Conservation (phyloP, 1,284 basidiomycete species). For the Trichosporon faecale region DNA sequence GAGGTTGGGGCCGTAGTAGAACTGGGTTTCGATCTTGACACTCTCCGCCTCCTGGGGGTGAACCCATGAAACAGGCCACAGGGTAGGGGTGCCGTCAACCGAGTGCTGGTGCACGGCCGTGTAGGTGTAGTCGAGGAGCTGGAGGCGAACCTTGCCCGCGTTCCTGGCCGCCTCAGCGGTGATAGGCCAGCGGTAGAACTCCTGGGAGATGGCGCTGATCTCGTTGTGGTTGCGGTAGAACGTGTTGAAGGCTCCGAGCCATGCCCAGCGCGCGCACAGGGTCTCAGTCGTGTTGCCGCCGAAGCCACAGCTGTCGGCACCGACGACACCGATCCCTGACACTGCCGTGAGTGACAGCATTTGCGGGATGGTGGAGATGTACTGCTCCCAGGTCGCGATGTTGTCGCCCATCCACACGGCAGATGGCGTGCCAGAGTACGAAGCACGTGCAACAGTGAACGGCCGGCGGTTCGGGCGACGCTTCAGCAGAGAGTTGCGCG, state of each 20-base stretch:
- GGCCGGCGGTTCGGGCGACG: slow-evolving; percentile 62
- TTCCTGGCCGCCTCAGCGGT: slow-evolving; percentile 68
- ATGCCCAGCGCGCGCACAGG: slow-evolving; percentile 68
- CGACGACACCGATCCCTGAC: slow-evolving; percentile 58
- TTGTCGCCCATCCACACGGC: slow-evolving; percentile 68
- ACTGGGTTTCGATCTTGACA: slow-evolving; percentile 65
- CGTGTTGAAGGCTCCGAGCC: slow-evolving; percentile 59
- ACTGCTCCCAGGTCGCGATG: slow-evolving; percentile 55
- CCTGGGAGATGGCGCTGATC: slow-evolving; percentile 54
- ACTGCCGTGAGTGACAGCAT: slow-evolving; percentile 24
- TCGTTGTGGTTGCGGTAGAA: slow-evolving; percentile 49
- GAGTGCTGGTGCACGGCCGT: slow-evolving; percentile 64
- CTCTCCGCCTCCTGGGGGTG: slow-evolving; percentile 68
- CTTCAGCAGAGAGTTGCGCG: slow-evolving; percentile 61
- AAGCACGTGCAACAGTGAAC: slow-evolving; percentile 68
- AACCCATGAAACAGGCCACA: slow-evolving; percentile 67
- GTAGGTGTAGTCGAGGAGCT: slow-evolving; percentile 68
- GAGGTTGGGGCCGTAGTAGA: slow-evolving; percentile 65
- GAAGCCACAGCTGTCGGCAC: slow-evolving; percentile 63
- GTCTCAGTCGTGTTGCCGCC: slow-evolving; percentile 71
- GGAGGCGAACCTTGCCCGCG: slow-evolving; percentile 57
- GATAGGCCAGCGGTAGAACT: slow-evolving; percentile 72
- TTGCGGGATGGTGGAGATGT: slow-evolving; percentile 18
- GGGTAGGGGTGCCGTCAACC: slow-evolving; percentile 55
- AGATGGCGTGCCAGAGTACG: slow-evolving; percentile 63